These are phyloP conservation scores for Setaria viridis DNA, from an alignment of 202 grass and related monocot genomes.

Conservation along the genomic window DNA sequence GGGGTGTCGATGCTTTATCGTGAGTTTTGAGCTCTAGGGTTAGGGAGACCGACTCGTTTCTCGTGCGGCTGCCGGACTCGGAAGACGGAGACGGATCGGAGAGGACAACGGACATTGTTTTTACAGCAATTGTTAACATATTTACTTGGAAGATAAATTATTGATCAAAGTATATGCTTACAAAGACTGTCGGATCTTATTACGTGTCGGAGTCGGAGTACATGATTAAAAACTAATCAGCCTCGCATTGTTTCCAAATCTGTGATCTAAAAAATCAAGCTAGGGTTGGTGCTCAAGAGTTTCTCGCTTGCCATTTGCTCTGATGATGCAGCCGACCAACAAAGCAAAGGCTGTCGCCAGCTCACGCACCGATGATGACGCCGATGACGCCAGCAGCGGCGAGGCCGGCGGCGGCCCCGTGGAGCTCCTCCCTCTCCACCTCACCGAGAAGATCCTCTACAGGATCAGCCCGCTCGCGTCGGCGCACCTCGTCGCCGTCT, in stretches of 20 bases:
- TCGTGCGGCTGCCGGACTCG: not conserved
- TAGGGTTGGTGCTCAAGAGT: too few relatives aligned
- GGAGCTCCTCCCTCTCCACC: constrained; percentile 27
- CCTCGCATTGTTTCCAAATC: too few relatives aligned
- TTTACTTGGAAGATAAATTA: too few relatives aligned
- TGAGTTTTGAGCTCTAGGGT: not conserved
- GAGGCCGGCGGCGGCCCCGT: not conserved
- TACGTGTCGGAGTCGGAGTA: too few relatives aligned
- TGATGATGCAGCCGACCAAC: too few relatives aligned
- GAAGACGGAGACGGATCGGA: not conserved
- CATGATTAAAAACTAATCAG: too few relatives aligned
- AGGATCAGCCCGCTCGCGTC: constrained; percentile 30
- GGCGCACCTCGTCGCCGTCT: constrained; percentile 16
- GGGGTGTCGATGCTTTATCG: not conserved
- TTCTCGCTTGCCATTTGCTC: too few relatives aligned
- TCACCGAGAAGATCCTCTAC: constrained; percentile 38
- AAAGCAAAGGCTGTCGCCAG: not conserved
- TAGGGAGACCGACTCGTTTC: not conserved
- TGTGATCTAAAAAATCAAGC: too few relatives aligned
- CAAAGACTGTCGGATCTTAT: too few relatives aligned
- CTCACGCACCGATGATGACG: not conserved
- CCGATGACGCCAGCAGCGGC: not conserved
- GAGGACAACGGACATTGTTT: too few relatives aligned
- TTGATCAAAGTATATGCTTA: too few relatives aligned
- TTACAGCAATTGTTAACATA: too few relatives aligned